A percentile compares a stretch with the other conserved stretches of the same genome.
phyloP scores from a whole-genome alignment of 805 yeast species.

The Wickerhamomyces tratensis region DNA sequence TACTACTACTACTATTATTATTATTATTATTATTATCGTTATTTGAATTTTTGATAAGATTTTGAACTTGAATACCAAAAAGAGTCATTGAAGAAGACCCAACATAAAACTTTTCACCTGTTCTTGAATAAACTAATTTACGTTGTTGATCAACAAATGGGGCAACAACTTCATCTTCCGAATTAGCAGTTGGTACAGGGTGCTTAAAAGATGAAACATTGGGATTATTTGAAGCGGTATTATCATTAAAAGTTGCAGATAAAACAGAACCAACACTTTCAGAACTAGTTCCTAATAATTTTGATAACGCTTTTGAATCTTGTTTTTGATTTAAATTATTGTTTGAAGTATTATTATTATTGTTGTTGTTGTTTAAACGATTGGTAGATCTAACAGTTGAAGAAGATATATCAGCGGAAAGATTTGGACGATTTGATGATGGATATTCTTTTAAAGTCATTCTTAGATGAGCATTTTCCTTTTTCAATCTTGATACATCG shows the following conservation, averaged over 20 bases:
- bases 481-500: conserved; percentile 53
- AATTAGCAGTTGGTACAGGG: conserved; percentile 1
- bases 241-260: conserved; percentile 16
- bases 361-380: neutral
- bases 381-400: neutral
- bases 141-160: conserved; percentile 68
- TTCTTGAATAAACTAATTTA: conserved; percentile 59
- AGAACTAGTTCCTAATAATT: conserved; percentile 10
- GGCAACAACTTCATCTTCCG: conserved; percentile 45
- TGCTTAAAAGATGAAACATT: neutral
- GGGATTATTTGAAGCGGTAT: conserved; percentile 15
- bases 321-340: neutral
- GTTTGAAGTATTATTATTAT: too few relatives aligned
- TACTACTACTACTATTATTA: too few relatives aligned
- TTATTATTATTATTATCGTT: conserved; percentile 4
- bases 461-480: conserved; percentile 52
- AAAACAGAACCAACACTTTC: conserved; percentile 13
- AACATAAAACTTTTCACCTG: conserved; percentile 67
- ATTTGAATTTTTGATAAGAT: conserved; percentile 36
- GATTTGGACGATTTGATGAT: neutral
- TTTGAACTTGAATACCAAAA: conserved; percentile 70
- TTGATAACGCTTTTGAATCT: conserved; percentile 5
- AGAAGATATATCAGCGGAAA: neutral
- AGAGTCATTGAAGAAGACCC: conserved; percentile 81
- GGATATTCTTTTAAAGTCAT: conserved; percentile 18